phyloP scores from a whole-genome alignment of 495 filamentous ascomycete species.

The Penicillium chermesinum region DNA sequence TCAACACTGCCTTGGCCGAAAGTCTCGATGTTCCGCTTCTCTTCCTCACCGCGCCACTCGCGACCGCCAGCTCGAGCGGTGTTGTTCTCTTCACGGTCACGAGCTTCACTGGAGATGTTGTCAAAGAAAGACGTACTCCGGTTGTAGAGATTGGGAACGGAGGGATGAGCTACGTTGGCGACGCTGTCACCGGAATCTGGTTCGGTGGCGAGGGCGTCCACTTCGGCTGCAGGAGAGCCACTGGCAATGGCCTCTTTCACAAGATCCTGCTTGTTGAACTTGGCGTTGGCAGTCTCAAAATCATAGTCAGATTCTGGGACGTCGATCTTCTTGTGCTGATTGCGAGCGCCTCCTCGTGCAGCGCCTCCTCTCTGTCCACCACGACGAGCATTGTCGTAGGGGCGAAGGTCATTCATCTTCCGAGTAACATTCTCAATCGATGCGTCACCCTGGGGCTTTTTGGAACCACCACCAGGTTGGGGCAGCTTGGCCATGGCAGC shows the following conservation, averaged over 20 bases:
- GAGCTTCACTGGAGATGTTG: conserved; percentile 90
- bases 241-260: conserved; percentile 84
- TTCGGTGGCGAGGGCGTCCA: conserved; percentile 30
- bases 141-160: conserved; percentile 55
- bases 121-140: conserved; percentile 88
- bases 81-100: conserved; percentile 75
- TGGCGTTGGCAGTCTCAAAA: conserved; percentile 87
- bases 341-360: conserved; percentile 53
- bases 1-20: conserved; percentile 98
- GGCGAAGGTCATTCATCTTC: conserved; percentile 83
- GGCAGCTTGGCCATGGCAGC: conserved; percentile 82
- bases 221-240: conserved; percentile 62
- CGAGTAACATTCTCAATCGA: conserved; percentile 73
- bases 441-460: conserved; percentile 41
- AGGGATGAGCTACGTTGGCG: conserved; percentile 22
- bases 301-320: conserved; percentile 89
- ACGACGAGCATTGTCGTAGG: conserved; percentile 51
- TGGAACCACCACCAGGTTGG: conserved; percentile 42
- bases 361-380: conserved; percentile 49
- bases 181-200: conserved; percentile 33
- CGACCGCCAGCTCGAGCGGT: conserved; percentile 68
- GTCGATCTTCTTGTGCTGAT: conserved; percentile 65
- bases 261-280: conserved; percentile 96
- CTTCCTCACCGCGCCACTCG: conserved; percentile 88
- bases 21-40: conserved; percentile 93